A percentile compares a stretch with the other conserved stretches of the same genome.
phyloP scores from a whole-genome alignment of 495 filamentous ascomycete genomes.

The Stereocaulon alpinum region DNA sequence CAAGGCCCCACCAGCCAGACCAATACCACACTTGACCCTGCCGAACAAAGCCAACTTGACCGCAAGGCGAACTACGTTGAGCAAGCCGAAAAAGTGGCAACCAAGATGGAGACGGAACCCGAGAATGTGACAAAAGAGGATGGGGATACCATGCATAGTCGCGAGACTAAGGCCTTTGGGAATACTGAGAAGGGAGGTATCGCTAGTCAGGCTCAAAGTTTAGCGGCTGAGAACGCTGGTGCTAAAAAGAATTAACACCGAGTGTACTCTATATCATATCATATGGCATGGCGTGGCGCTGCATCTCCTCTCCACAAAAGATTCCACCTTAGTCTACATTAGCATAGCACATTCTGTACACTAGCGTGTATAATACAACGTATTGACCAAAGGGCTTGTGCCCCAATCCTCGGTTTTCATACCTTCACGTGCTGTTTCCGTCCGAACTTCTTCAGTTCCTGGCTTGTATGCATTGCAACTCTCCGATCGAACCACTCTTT shows the following conservation, averaged over 20 bases:
- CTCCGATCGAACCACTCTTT: no score
- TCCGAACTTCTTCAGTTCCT: no score
- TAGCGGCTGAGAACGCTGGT: conserved; percentile 17
- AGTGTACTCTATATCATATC: not conserved
- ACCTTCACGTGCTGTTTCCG: no score
- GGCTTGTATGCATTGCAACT: no score
- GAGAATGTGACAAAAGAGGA: conserved; percentile 27
- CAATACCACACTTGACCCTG: not conserved
- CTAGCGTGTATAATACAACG: not conserved
- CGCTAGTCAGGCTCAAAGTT: conserved; percentile 14
- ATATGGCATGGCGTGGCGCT: not conserved
- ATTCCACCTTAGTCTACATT: not conserved
- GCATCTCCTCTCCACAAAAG: not conserved
- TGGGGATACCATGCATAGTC: conserved; percentile 23
- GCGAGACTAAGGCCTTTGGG: conserved; percentile 27
- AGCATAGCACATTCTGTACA: not conserved
- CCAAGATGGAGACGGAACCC: conserved; percentile 24
- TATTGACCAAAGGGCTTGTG: no score
- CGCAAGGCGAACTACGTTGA: conserved; percentile 24
- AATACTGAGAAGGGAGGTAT: conserved; percentile 26
- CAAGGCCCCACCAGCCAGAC: not conserved
- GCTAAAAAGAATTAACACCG: conserved; percentile 10
- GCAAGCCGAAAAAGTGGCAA: conserved; percentile 19
- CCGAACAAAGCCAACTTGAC: conserved; percentile 24
- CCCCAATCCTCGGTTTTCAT: not conserved